phyloP scores from a whole-genome alignment of 306 rosid species.

The Lathyrus oleraceus region DNA sequence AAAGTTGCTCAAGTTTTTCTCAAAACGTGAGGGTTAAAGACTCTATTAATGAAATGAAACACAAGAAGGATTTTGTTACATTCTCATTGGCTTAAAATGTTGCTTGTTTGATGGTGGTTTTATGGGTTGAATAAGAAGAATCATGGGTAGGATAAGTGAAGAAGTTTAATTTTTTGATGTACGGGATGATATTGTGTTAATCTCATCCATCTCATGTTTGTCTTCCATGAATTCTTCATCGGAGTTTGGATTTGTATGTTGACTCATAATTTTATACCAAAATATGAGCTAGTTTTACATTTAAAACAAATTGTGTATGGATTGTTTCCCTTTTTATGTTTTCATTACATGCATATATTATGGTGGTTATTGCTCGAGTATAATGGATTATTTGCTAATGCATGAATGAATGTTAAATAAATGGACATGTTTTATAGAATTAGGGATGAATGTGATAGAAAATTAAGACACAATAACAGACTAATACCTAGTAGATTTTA shows the following conservation, averaged over 20 bases:
- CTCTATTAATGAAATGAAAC: constrained; percentile 47
- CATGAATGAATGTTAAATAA: too few relatives aligned
- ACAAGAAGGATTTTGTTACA: constrained; percentile 42
- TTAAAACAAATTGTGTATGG: too few relatives aligned
- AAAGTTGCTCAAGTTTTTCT: constrained; percentile 31
- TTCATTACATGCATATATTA: too few relatives aligned
- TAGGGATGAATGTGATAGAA: too few relatives aligned
- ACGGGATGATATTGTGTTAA: constrained; percentile 62
- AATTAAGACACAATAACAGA: too few relatives aligned
- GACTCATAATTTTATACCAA: too few relatives aligned
- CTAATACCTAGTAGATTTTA: too few relatives aligned
- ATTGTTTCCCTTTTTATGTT: too few relatives aligned
- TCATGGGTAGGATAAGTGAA: constrained; percentile 71
- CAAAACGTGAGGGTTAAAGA: constrained; percentile 60
- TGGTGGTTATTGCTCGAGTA: too few relatives aligned
- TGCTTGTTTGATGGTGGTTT: constrained; percentile 63
- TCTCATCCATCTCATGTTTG: constrained; percentile 59
- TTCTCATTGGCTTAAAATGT: constrained; percentile 51
- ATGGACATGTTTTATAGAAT: too few relatives aligned
- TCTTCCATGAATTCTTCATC: constrained; percentile 35
- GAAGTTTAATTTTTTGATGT: constrained; percentile 77
- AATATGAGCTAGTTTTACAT: too few relatives aligned
- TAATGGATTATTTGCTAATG: too few relatives aligned
- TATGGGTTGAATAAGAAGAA: constrained; percentile 76
- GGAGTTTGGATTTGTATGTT: constrained; percentile 23